Evolutionary conservation across 78 protist genomes (phyloP), one percentile per base, ranked within the genome.

Genomic region (Bodo saltans): DNA sequence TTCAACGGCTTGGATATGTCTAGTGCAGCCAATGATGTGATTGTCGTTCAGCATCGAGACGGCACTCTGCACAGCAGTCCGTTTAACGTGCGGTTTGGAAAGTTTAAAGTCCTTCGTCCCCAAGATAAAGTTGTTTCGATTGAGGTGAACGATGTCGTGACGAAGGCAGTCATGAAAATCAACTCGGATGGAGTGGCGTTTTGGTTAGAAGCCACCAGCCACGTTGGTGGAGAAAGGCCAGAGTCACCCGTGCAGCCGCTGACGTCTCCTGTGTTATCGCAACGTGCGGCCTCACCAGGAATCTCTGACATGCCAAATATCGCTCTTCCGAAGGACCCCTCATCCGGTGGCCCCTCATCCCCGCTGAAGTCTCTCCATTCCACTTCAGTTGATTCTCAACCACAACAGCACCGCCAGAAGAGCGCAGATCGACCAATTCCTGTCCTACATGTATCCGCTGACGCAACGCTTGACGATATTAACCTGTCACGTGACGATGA

Each of bases 1-100:
- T 37, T 76, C 34, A 38, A 76, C 81, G 8, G 42, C 41, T 39
- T 76, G 41, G 81, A 76, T 12, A 76, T 76, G 81, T 42, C 81
- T 2, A 76, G 81, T 67, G 53, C 69, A 25, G 81, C 81, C 34
- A 76, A 76, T 40, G 81, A 76, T 27, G 33, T 76, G n/a, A 40
- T 76, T 38, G 81, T 39, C 35, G 81, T 76, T 8, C 81, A 67
- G 34, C 81, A 76, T 38, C 17, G 35, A 12, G 35, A 76, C 69
- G 81, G 81, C 34, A 38, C 12, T 28, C 67, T 76, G 69, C 81
- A 76, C 1, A 29, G 39, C 34, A 29, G 39, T 3, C 72, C 81
- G 23, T 76, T 76, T 67, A 76, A 4, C 11, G 81, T 76, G 3
- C 40, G 81, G 32, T 76, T 76, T 38, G 81, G 81, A 26, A 76